A percentile compares a stretch with the other conserved stretches of the same genome.
phyloP scores from a whole-genome alignment of 2,329 filamentous ascomycete species.

The Colletotrichum sp. region DNA sequence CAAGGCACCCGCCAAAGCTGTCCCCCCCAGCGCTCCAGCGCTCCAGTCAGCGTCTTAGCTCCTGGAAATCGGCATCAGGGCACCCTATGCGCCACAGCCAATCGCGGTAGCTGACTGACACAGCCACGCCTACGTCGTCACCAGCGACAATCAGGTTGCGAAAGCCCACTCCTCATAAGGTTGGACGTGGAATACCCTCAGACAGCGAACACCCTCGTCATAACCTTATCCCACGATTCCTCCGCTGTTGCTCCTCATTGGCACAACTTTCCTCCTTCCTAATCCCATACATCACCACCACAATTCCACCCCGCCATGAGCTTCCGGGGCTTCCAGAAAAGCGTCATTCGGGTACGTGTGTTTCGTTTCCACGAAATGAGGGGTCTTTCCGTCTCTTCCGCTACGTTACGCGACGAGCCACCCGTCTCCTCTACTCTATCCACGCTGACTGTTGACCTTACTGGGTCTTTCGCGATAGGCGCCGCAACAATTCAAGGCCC shows the following conservation, averaged over 20 bases:
- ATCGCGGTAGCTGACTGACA: slow-evolving; percentile 22
- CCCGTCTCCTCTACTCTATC: not conserved
- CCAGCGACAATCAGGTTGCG: slow-evolving; percentile 26
- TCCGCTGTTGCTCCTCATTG: not conserved
- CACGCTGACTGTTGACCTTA: not conserved
- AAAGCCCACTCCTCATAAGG: slow-evolving; percentile 22
- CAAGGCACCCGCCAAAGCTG: slow-evolving; percentile 5
- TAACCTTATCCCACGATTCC: slow-evolving; percentile 9
- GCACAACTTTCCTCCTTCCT: not conserved
- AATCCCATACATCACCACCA: slow-evolving; percentile 13
- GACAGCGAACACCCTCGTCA: slow-evolving; percentile 11
- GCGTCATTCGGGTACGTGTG: slow-evolving; percentile 75
- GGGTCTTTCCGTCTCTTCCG: slow-evolving; percentile 10
- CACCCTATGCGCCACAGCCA: slow-evolving; percentile 23
- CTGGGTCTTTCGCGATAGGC: slow-evolving; percentile 54
- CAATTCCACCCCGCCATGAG: slow-evolving; percentile 69
- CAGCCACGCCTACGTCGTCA: slow-evolving; percentile 37
- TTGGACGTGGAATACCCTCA: slow-evolving; percentile 21
- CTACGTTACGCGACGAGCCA: not conserved
- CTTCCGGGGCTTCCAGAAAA: slow-evolving; percentile 95
- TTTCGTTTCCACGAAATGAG: slow-evolving; percentile 26
- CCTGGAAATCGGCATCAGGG: not conserved
- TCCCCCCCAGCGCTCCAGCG: not conserved
- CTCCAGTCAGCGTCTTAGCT: slow-evolving; percentile 13
- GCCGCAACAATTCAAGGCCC: slow-evolving; percentile 88